A percentile compares a stretch with the other conserved stretches of the same genome.
These are phyloP conservation scores for Leccinum subrobustum DNA, from an alignment of 1,284 basidiomycete genomes.

Conservation along the genomic window DNA sequence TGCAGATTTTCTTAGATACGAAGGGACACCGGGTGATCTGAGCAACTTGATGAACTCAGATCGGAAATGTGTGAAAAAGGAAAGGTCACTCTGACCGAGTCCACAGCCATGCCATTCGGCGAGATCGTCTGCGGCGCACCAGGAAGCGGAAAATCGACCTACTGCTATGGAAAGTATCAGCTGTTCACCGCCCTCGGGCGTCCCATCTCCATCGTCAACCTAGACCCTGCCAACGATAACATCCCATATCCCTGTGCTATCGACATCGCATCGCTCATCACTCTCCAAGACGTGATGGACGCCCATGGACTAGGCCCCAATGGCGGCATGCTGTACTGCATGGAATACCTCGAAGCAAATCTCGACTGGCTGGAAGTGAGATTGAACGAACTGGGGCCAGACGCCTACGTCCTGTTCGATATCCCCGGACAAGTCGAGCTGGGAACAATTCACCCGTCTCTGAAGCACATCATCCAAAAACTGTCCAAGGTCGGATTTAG, in stretches of 20 bases:
- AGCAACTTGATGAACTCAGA: neutral
- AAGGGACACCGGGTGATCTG: too few species aligned
- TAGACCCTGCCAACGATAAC: constrained; percentile 92
- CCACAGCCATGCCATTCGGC: constrained; percentile 68
- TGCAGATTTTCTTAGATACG: neutral
- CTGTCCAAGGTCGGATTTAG: constrained; percentile 80
- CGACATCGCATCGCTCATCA: constrained; percentile 85
- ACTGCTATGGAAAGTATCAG: constrained; percentile 91
- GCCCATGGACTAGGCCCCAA: constrained; percentile 91
- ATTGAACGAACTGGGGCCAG: constrained; percentile 65
- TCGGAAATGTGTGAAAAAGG: neutral
- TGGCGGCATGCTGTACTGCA: constrained; percentile 95
- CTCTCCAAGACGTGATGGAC: constrained; percentile 86
- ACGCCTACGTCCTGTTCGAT: constrained; percentile 92
- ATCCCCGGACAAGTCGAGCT: constrained; percentile 97
- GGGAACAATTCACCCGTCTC: constrained; percentile 90
- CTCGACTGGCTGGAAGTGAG: constrained; percentile 90
- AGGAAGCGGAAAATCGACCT: constrained; percentile 92
- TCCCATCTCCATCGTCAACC: constrained; percentile 88
- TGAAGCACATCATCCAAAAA: constrained; percentile 71
- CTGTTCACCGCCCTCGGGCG: constrained; percentile 86
- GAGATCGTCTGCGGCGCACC: constrained; percentile 91
- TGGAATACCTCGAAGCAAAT: constrained; percentile 96
- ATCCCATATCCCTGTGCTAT: constrained; percentile 92
- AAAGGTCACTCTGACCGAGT: neutral